Conservation (phyloP, 371 early-diverging fungal species). For the Entomophthora muscae region DNA sequence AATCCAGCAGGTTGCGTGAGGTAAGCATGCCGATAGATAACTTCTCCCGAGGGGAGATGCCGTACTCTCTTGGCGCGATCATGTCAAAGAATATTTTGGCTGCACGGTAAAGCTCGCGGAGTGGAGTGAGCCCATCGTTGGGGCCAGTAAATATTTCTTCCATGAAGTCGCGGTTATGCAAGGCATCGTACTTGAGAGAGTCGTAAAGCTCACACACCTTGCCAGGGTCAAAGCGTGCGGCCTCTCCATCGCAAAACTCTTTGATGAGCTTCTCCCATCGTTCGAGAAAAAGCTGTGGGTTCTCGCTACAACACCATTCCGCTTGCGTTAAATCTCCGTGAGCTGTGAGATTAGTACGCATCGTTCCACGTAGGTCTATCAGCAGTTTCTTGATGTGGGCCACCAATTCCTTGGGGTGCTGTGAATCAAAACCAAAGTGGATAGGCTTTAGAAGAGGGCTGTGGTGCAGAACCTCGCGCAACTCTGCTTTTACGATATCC, state of each 20-base stretch:
- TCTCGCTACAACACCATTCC: constrained; percentile 68
- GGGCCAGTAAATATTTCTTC: constrained; percentile 37
- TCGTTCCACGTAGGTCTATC: constrained; percentile 39
- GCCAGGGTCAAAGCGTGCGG: constrained; percentile 50
- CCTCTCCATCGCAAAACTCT: constrained; percentile 60
- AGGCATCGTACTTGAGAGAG: constrained; percentile 84
- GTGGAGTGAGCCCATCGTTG: constrained; percentile 13
- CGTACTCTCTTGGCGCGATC: constrained; percentile 85
- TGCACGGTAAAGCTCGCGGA: constrained; percentile 52
- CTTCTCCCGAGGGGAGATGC: constrained; percentile 68
- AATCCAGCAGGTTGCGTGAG: constrained; percentile 51
- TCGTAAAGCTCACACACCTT: constrained; percentile 89
- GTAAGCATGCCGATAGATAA: constrained; percentile 73
- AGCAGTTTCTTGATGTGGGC: constrained; percentile 50
- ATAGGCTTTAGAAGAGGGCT: constrained; percentile 13
- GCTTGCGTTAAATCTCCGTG: constrained; percentile 34
- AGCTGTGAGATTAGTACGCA: constrained; percentile 56
- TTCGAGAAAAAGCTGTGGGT: constrained; percentile 58
- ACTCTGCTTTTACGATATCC: constrained; percentile 62
- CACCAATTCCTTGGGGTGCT: constrained; percentile 40
- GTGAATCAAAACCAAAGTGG: constrained; percentile 24
- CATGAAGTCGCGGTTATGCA: constrained; percentile 79
- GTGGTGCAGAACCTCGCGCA: constrained; percentile 29
- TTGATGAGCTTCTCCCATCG: constrained; percentile 90
- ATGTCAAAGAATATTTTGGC: constrained; percentile 81